Evolutionary conservation across 441 rosid genomes (phyloP).

Genomic region (Corymbia citriodora): DNA sequence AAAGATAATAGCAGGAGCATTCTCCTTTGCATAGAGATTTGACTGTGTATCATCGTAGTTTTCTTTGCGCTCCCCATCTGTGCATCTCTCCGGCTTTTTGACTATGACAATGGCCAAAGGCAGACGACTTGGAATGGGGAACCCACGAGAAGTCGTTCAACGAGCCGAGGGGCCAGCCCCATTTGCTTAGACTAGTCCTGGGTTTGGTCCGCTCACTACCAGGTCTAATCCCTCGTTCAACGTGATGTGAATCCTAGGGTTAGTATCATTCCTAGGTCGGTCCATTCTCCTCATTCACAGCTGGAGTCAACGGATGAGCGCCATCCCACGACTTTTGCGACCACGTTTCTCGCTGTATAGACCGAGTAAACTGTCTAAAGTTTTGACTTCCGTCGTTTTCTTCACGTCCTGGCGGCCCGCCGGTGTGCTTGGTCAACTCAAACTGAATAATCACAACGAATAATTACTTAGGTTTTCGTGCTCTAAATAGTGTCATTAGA

Average conservation of each 20-base stretch:
- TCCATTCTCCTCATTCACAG: too few relatives aligned
- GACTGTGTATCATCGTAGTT: neutral
- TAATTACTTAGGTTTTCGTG: too few relatives aligned
- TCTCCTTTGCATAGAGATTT: slow-evolving; percentile 57
- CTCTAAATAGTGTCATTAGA: too few relatives aligned
- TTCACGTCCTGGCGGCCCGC: too few relatives aligned
- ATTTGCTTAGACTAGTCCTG: neutral
- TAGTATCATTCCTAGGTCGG: too few relatives aligned
- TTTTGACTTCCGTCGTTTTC: too few relatives aligned
- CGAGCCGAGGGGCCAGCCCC: neutral
- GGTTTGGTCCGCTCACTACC: neutral
- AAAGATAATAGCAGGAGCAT: slow-evolving; percentile 97
- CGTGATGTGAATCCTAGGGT: neutral
- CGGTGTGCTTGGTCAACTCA: too few relatives aligned
- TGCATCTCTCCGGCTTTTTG: neutral
- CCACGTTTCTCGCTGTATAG: too few relatives aligned
- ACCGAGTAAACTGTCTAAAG: too few relatives aligned
- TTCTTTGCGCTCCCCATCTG: neutral
- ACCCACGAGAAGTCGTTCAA: neutral
- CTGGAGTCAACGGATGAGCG: too few relatives aligned
- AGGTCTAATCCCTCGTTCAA: neutral
- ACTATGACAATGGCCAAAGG: neutral
- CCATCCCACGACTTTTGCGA: too few relatives aligned
- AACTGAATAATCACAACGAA: too few relatives aligned
- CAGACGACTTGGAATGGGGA: neutral